A percentile compares a stretch with the other conserved stretches of the same genome.
These are phyloP conservation scores for Trichoderma citrinoviride DNA, from an alignment of 2,329 filamentous ascomycete species.

Conservation along the genomic window DNA sequence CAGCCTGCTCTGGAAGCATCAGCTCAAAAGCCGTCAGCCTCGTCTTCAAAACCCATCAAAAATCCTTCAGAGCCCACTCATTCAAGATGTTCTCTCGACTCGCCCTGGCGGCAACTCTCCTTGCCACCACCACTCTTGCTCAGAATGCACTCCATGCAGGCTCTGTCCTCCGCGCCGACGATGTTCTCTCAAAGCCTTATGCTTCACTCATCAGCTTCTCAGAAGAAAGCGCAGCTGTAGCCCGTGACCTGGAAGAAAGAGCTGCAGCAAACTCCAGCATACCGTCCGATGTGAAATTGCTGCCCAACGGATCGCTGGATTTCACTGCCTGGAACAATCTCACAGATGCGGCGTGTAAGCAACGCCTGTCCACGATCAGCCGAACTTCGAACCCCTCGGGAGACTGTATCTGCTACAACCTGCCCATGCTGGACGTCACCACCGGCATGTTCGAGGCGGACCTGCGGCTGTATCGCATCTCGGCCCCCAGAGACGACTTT, in stretches of 20 bases:
- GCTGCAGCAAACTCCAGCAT: slow-evolving; percentile 25
- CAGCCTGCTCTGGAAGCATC: background rate
- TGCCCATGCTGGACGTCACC: slow-evolving; percentile 65
- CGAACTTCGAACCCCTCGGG: slow-evolving; percentile 70
- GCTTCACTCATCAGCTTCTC: slow-evolving; percentile 24
- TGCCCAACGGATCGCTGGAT: slow-evolving; percentile 48
- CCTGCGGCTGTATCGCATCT: slow-evolving; percentile 69
- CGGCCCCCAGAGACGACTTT: slow-evolving; percentile 55
- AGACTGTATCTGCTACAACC: slow-evolving; percentile 78
- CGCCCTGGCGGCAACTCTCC: slow-evolving; percentile 14
- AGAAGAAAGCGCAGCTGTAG: slow-evolving; percentile 12
- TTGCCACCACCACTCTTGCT: slow-evolving; percentile 8
- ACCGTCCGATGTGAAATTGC: slow-evolving; percentile 35
- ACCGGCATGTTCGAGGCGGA: slow-evolving; percentile 75
- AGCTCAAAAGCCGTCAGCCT: background rate
- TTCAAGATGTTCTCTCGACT: slow-evolving; percentile 15
- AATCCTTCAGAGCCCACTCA: too few relatives aligned
- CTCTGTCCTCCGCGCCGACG: slow-evolving; percentile 30
- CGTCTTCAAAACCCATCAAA: background rate
- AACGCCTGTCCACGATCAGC: slow-evolving; percentile 53
- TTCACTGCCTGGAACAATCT: slow-evolving; percentile 54
- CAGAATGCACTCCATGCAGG: slow-evolving; percentile 25
- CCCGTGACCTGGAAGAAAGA: background rate
- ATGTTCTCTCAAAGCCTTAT: slow-evolving; percentile 35
- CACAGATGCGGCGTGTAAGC: slow-evolving; percentile 58